phyloP scores from a whole-genome alignment of 805 yeast species.

The Barnettozyma populi region DNA sequence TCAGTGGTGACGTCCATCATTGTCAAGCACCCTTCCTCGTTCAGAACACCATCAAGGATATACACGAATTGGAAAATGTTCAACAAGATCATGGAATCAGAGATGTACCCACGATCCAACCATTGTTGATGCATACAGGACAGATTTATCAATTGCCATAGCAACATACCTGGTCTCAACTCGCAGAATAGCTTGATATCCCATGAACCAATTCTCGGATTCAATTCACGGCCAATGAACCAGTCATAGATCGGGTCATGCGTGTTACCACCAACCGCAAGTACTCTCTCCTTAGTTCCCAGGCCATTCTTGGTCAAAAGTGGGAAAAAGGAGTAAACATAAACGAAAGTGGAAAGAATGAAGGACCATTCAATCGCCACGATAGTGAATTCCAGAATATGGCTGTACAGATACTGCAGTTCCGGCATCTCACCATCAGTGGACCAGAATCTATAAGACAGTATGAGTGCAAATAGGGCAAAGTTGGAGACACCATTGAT shows the following conservation, averaged over 20 bases:
- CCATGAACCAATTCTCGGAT: conserved; percentile 80
- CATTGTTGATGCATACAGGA: conserved; percentile 82
- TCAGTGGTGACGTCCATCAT: conserved; percentile 97
- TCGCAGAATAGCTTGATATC: conserved; percentile 92
- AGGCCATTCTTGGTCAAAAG: conserved; percentile 42
- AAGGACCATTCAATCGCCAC: conserved; percentile 62
- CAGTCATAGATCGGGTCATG: conserved; percentile 76
- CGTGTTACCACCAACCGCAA: conserved; percentile 85
- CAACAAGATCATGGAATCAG: conserved; percentile 70
- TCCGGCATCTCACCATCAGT: conserved; percentile 67
- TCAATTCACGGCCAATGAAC: conserved; percentile 95
- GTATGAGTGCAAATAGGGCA: conserved; percentile 30
- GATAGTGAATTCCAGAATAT: conserved; percentile 59
- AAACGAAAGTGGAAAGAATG: conserved; percentile 57
- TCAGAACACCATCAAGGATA: conserved; percentile 85
- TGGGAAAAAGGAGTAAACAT: conserved; percentile 63
- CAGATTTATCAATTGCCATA: conserved; percentile 77
- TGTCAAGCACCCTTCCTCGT: conserved; percentile 82
- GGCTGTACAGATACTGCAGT: conserved; percentile 65
- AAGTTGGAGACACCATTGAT: conserved; percentile 73
- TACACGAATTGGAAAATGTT: conserved; percentile 71
- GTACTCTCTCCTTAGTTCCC: conserved; percentile 58
- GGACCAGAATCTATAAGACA: conserved; percentile 47
- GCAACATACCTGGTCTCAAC: conserved; percentile 86
- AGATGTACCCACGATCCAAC: conserved; percentile 47